phyloP scores from a whole-genome alignment of 2,329 filamentous ascomycete species.

The Pseudogymnoascus sp. region DNA sequence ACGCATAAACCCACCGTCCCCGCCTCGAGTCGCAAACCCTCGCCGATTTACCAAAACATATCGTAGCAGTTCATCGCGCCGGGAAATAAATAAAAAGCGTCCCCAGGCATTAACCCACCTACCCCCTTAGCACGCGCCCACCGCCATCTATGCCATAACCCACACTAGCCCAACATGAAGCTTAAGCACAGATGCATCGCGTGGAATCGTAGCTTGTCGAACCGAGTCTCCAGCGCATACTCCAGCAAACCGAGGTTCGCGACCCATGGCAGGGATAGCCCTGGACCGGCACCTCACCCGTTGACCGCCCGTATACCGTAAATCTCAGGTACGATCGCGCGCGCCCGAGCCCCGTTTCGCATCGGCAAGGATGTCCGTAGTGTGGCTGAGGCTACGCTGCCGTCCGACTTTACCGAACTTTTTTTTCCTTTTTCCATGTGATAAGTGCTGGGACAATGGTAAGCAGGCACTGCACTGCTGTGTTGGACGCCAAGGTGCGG shows the following conservation, averaged over 20 bases:
- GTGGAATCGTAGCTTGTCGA: neutral
- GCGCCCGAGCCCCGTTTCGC: neutral
- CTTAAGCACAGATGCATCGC: neutral
- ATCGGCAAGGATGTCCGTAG: neutral
- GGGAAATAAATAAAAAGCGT: neutral
- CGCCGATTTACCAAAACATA: neutral
- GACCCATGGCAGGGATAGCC: neutral
- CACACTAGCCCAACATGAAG: neutral
- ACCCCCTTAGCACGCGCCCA: neutral
- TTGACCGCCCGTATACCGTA: neutral
- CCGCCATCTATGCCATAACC: neutral
- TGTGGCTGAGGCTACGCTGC: neutral
- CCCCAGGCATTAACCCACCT: neutral
- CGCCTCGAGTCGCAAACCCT: neutral
- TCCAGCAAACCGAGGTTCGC: neutral
- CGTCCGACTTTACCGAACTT: neutral
- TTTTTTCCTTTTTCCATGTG: neutral
- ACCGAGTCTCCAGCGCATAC: neutral
- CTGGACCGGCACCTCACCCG: neutral
- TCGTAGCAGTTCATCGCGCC: neutral
- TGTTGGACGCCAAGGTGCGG: neutral
- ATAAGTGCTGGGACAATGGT: neutral
- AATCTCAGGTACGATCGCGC: conserved; percentile 2
- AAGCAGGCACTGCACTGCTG: neutral
- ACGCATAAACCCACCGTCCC: neutral